A percentile compares a stretch with the other conserved stretches of the same genome.
These are phyloP conservation scores for Heterobasidion occidentale DNA, from an alignment of 1,284 basidiomycete genomes.

Conservation along the genomic window DNA sequence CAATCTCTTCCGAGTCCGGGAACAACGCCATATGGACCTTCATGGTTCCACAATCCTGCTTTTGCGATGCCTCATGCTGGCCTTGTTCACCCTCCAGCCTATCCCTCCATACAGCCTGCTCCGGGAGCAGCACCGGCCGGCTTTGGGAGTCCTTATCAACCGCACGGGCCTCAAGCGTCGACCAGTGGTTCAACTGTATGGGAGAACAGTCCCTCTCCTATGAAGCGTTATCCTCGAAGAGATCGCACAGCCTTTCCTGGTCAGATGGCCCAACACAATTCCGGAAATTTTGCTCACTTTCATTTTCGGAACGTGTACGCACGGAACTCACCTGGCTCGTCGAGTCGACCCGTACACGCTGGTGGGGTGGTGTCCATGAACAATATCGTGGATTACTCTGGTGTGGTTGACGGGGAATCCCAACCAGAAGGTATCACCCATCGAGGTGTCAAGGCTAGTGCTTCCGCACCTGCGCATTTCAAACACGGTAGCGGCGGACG, in stretches of 20 bases:
- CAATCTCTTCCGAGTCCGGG: neutral
- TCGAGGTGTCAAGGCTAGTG: conserved; percentile 7
- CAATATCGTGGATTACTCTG: conserved; percentile 5
- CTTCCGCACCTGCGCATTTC: conserved; percentile 10
- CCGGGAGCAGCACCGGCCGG: neutral
- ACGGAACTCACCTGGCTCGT: conserved; percentile 2
- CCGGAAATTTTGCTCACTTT: neutral
- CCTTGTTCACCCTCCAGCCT: neutral
- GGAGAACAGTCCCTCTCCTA: neutral
- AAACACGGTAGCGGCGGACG: neutral
- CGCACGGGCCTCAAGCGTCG: neutral
- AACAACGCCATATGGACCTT: neutral
- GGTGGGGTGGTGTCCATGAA: conserved; percentile 10
- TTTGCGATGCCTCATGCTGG: neutral
- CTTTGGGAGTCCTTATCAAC: neutral
- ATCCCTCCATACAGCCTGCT: neutral
- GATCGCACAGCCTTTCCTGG: neutral
- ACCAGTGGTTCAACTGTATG: neutral
- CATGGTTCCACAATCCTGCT: neutral
- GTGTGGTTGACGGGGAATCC: neutral
- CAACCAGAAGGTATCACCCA: neutral
- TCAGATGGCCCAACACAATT: neutral
- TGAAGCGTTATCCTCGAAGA: neutral
- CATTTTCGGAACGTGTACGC: neutral
- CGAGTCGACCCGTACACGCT: conserved; percentile 1